Evolutionary conservation across 257 asterid genomes (phyloP).

Genomic region (Solanum lignicaule): DNA sequence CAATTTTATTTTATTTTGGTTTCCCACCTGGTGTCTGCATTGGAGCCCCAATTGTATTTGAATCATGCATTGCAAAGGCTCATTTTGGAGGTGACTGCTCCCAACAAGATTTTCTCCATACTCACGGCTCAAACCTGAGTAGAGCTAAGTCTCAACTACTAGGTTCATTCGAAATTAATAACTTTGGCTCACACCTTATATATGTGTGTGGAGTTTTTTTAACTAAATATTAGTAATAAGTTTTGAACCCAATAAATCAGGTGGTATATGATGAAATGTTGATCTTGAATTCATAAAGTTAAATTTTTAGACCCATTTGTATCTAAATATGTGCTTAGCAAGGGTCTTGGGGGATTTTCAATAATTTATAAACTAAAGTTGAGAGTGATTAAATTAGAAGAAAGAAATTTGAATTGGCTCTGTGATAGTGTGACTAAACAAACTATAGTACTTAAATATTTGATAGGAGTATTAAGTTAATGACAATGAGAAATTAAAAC

Average conservation of each 20-base stretch:
- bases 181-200: background rate
- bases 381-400: background rate
- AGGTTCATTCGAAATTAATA: background rate
- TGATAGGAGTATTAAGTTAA: background rate
- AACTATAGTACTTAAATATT: background rate
- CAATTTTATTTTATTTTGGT: background rate
- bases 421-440: background rate
- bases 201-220: background rate
- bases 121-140: background rate
- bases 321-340: background rate
- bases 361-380: background rate
- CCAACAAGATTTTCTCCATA: background rate
- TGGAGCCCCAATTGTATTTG: too few species aligned
- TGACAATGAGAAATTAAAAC: background rate
- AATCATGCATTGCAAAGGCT: too few species aligned
- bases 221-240: background rate
- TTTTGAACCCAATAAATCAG: background rate
- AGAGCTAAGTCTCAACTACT: background rate
- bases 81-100: background rate
- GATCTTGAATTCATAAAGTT: background rate
- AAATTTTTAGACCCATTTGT: background rate
- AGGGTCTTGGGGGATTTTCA: background rate
- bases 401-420: background rate
- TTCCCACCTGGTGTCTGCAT: too few species aligned
- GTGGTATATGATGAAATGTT: background rate